These are phyloP conservation scores for Mimosa bimucronata DNA, from an alignment of 306 rosid species.

Conservation along the genomic window DNA sequence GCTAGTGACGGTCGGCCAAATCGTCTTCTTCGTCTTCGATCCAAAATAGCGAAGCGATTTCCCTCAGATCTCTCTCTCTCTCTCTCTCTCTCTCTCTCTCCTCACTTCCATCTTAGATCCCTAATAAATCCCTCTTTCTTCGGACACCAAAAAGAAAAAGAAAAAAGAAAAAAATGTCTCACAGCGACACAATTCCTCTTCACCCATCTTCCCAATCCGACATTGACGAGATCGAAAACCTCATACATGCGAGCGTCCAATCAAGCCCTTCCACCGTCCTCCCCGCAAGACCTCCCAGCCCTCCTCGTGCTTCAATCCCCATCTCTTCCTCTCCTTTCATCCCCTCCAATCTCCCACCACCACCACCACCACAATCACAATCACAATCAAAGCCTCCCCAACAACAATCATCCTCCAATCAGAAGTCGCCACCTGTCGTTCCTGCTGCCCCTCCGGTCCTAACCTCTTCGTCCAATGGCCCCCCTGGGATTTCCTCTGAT, in stretches of 20 bases:
- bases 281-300: conserved; percentile 75
- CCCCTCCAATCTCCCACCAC: conserved; percentile 40
- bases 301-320: conserved; percentile 90
- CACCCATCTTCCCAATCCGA: conserved; percentile 92
- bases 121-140: background rate
- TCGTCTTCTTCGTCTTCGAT: background rate
- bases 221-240: conserved; percentile 99
- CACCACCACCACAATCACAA: no score
- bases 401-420: conserved; percentile 28
- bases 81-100: background rate
- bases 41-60: background rate
- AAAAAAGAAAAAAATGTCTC: conserved; percentile 66
- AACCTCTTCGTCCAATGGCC: conserved; percentile 31
- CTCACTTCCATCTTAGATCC: conserved; percentile 8
- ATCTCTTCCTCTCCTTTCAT: conserved; percentile 62
- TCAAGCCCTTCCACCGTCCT: conserved; percentile 68
- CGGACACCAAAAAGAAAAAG: no score
- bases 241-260: conserved; percentile 71
- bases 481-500: conserved; percentile 29
- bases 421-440: conserved; percentile 46
- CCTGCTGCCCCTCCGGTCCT: conserved; percentile 44
- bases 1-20: background rate
- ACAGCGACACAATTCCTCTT: conserved; percentile 86
- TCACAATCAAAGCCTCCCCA: background rate
- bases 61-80: background rate